Conservation (phyloP, 768 basidiomycete species). For the Tephrocybe sp. region DNA sequence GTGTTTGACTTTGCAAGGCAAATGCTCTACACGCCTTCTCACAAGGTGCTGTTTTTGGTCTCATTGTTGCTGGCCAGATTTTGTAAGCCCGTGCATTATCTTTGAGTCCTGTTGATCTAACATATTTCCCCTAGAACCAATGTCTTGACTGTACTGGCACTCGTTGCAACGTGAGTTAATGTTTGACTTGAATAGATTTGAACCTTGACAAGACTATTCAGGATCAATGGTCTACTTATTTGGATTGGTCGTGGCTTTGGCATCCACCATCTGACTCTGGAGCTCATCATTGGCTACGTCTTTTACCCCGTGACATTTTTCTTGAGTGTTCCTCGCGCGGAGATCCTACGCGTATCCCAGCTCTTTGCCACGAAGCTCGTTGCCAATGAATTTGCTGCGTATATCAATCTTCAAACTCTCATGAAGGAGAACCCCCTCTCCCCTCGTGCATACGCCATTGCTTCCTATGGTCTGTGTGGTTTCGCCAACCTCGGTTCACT, state of each 20-base stretch:
- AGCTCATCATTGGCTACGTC: constrained; percentile 82
- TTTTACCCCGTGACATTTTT: constrained; percentile 88
- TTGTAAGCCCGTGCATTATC: constrained; percentile 44
- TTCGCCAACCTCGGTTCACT: constrained; percentile 86
- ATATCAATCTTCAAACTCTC: constrained; percentile 54
- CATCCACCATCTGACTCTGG: constrained; percentile 76
- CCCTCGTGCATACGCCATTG: constrained; percentile 74
- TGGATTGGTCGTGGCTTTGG: constrained; percentile 89
- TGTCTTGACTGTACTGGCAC: constrained; percentile 80
- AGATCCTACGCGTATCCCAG: constrained; percentile 78
- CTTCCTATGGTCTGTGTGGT: constrained; percentile 85
- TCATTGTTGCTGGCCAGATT: constrained; percentile 86
- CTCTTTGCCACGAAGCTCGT: constrained; percentile 85
- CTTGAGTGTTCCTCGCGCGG: constrained; percentile 72
- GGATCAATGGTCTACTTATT: constrained; percentile 79
- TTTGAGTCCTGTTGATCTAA: background rate
- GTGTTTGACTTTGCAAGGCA: constrained; percentile 31
- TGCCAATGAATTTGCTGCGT: constrained; percentile 85
- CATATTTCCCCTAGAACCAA: constrained; percentile 51
- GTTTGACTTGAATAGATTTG: background rate
- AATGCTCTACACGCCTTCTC: constrained; percentile 91
- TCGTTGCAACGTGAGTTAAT: constrained; percentile 56
- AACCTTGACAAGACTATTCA: background rate
- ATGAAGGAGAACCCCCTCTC: constrained; percentile 53
- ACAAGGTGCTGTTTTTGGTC: constrained; percentile 79